phyloP scores from a whole-genome alignment of 495 filamentous ascomycete genomes.

The Antarctomyces pellizariae region DNA sequence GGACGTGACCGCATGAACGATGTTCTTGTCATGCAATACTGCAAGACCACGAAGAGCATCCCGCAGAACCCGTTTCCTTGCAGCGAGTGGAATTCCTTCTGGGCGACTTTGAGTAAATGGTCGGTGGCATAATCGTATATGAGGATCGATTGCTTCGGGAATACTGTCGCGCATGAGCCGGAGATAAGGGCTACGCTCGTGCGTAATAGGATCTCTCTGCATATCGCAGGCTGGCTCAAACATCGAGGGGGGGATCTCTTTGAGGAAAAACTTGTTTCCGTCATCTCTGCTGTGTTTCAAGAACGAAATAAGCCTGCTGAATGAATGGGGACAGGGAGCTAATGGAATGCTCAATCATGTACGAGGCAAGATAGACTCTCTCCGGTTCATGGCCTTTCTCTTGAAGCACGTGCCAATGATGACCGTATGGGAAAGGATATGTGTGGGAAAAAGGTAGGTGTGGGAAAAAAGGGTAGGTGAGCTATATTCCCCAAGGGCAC shows the following conservation, averaged over 20 bases:
- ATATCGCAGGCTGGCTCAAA: constrained; percentile 19
- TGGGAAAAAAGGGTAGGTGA: no score
- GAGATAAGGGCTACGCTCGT: constrained; percentile 18
- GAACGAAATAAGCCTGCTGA: constrained; percentile 7
- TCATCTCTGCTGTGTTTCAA: constrained; percentile 12
- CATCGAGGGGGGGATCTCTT: constrained; percentile 17
- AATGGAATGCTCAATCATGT: constrained; percentile 3
- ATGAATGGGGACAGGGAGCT: constrained; percentile 1
- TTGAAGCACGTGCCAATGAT: constrained; percentile 12
- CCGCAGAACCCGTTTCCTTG: constrained; percentile 21
- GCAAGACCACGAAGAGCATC: constrained; percentile 20
- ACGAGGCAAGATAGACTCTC: constrained; percentile 12
- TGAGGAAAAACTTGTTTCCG: constrained; percentile 19
- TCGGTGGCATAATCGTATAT: constrained; percentile 23
- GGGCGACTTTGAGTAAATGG: constrained; percentile 20
- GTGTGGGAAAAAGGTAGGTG: no score
- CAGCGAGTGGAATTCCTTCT: constrained; percentile 15
- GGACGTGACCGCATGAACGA: constrained; percentile 17
- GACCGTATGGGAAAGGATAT: no score
- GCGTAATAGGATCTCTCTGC: constrained; percentile 16
- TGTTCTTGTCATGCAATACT: constrained; percentile 22
- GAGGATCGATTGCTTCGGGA: constrained; percentile 23
- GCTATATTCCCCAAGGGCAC: no score
- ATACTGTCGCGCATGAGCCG: constrained; percentile 19
- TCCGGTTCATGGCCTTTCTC: constrained; percentile 9